phyloP scores from a whole-genome alignment of 805 yeast genomes.

The Wickerhamomyces ciferrii region DNA sequence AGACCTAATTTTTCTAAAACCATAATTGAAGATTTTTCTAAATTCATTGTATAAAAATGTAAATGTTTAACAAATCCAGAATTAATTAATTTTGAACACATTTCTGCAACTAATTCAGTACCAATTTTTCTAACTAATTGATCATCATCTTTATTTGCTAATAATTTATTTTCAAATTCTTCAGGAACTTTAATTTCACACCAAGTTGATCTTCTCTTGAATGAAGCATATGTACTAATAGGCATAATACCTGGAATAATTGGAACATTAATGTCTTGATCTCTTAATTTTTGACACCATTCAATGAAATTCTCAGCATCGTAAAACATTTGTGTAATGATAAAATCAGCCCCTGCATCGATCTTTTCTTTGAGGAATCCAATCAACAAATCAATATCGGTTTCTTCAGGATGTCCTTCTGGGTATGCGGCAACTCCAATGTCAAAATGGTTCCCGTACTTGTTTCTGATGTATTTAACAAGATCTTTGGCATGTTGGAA shows the following conservation, averaged over 20 bases:
- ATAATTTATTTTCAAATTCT: constrained; percentile 61
- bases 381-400: constrained; percentile 40
- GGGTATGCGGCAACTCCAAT: constrained; percentile 98
- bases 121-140: constrained; percentile 82
- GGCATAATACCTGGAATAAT: constrained; percentile 99
- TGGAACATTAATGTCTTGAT: constrained; percentile 73
- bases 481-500: constrained; percentile 87
- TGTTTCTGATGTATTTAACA: constrained; percentile 63
- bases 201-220: constrained; percentile 93
- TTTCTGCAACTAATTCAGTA: constrained; percentile 70
- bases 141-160: constrained; percentile 87
- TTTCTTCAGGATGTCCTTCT: constrained; percentile 93
- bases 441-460: constrained; percentile 85
- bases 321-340: constrained; percentile 96
- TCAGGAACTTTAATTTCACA: constrained; percentile 79
- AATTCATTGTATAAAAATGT: constrained; percentile 96
- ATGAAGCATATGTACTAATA: constrained; percentile 89
- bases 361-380: constrained; percentile 76
- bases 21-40: constrained; percentile 88
- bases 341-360: constrained; percentile 91
- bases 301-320: constrained; percentile 79
- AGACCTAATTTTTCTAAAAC: constrained; percentile 71
- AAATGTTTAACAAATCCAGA: constrained; percentile 77
- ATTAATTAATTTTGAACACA: constrained; percentile 71
- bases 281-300: constrained; percentile 76